Evolutionary conservation across 495 filamentous ascomycete genomes (phyloP), one percentile per base, ranked within the genome.

Genomic region (Penicillium goetzii): DNA sequence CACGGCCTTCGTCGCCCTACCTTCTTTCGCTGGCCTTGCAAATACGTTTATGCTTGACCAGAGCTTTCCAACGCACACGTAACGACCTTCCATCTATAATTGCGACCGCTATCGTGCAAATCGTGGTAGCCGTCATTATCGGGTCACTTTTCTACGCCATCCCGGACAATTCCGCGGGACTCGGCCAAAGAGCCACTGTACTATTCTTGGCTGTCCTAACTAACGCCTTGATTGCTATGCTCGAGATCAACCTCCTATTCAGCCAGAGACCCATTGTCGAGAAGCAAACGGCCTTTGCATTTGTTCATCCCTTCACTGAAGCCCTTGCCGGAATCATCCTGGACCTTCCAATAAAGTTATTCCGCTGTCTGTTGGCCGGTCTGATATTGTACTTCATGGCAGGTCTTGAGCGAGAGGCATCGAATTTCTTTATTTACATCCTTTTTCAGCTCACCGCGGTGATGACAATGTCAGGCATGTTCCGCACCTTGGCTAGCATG

Each of bases 201-300:
- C 78, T 96, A 28, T 97, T 96, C 83, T 96, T 97, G 70, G 89
- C 91, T 40, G 86, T 93, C 64, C 82, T 97, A 2, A 72, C 83
- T 57, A 85, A 84, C 56, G 77, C 80, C 2, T 67, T 85, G 9
- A 78, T 72, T 38, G 73, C 71, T 0, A 68, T 84, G 8, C 74
- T 79, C 0, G 86, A 90, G 68, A 86, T 89, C 69, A 83, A 83
- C 36, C 76, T 59, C 21, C 74, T 86, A 5, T 87, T 86, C 59
- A 74, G 68, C 1, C 83, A 87, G 67, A 78, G 85, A 6, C 82
- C 85, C 0, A 83, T 89, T 51, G 81, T 89, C 8, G 82, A 85
- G 56, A 89, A 89, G 64, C 87, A 89, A 41, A 73, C 75, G 3
- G 78, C 75, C 0, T 89, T 85, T 63, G 82, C 84, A 32, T 85